Percentiles rank a stretch among this genome's conserved stretches.
These are phyloP conservation scores for Botrytis sinoallii DNA, from an alignment of 2,329 filamentous ascomycete genomes.

Conservation along the genomic window DNA sequence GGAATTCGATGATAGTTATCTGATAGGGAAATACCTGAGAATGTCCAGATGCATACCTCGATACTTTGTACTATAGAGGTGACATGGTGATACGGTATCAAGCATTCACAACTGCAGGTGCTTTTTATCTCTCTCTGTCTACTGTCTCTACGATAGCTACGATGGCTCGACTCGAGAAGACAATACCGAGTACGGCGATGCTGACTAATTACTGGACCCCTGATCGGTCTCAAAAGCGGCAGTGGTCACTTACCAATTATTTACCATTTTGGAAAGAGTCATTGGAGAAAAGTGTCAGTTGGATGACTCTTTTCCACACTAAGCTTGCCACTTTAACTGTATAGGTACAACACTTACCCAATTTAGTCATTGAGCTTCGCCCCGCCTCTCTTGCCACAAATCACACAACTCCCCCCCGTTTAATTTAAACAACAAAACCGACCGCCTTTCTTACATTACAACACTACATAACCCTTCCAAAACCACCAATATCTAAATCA, in stretches of 20 bases:
- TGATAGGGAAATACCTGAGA: not conserved
- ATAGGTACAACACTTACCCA: not conserved
- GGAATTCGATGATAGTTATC: not conserved
- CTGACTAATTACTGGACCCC: conserved; percentile 2
- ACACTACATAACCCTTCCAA: conserved; percentile 4
- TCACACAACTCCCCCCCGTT: not conserved
- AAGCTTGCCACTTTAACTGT: not conserved
- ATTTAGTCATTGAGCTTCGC: not conserved
- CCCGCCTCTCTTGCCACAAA: conserved; percentile 3
- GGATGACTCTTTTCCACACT: not conserved
- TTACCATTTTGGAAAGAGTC: not conserved
- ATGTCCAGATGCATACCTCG: not conserved
- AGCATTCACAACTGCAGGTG: not conserved
- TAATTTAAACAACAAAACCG: conserved; percentile 1
- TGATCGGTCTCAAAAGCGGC: not conserved
- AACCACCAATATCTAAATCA: conserved; percentile 20
- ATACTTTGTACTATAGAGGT: not conserved
- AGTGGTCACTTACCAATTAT: not conserved
- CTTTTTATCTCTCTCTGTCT: not conserved
- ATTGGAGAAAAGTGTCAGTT: not conserved
- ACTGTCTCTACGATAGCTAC: not conserved
- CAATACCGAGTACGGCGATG: not conserved
- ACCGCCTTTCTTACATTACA: not conserved
- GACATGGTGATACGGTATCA: not conserved
- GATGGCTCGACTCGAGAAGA: not conserved